A percentile compares a stretch with the other conserved stretches of the same genome.
Conservation (phyloP, 1,139 yeast genomes). For the Candida sojae region DNA sequence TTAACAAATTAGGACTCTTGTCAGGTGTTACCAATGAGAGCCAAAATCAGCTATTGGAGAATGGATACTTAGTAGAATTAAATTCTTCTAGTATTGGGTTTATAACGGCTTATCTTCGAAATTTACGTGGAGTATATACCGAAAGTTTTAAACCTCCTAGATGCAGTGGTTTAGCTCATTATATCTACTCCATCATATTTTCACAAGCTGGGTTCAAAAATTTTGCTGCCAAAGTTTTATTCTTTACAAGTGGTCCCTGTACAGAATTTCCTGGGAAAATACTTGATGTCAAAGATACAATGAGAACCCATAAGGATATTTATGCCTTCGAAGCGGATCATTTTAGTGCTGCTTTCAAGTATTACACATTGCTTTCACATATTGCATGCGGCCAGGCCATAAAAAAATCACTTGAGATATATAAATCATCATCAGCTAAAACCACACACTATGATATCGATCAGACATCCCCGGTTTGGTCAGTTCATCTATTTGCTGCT, state of each 20-base stretch:
- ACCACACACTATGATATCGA: slow-evolving; percentile 25
- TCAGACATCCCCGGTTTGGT: slow-evolving; percentile 27
- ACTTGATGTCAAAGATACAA: slow-evolving; percentile 18
- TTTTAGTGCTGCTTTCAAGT: slow-evolving; percentile 26
- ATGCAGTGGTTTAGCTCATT: slow-evolving; percentile 35
- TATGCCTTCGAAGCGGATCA: slow-evolving; percentile 28
- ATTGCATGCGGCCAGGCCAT: slow-evolving; percentile 32
- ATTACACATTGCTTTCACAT: slow-evolving; percentile 30
- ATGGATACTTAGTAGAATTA: slow-evolving; percentile 1
- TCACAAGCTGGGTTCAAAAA: slow-evolving; percentile 19
- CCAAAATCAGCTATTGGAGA: background rate
- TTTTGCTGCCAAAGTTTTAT: slow-evolving; percentile 26
- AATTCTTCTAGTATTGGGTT: background rate
- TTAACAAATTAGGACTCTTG: background rate
- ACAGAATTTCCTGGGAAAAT: slow-evolving; percentile 37
- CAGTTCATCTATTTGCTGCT: slow-evolving; percentile 32
- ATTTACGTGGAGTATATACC: slow-evolving; percentile 26
- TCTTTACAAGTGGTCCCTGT: slow-evolving; percentile 39
- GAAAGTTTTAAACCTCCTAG: slow-evolving; percentile 31
- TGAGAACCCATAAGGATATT: slow-evolving; percentile 40
- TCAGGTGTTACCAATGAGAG: background rate
- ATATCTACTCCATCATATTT: slow-evolving; percentile 24
- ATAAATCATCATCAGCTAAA: slow-evolving; percentile 22
- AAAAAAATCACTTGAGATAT: slow-evolving; percentile 15
- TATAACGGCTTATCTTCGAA: slow-evolving; percentile 16